Evolutionary conservation across 106 monocot species (phyloP).

Genomic region (Dioscorea zingiberensis): DNA sequence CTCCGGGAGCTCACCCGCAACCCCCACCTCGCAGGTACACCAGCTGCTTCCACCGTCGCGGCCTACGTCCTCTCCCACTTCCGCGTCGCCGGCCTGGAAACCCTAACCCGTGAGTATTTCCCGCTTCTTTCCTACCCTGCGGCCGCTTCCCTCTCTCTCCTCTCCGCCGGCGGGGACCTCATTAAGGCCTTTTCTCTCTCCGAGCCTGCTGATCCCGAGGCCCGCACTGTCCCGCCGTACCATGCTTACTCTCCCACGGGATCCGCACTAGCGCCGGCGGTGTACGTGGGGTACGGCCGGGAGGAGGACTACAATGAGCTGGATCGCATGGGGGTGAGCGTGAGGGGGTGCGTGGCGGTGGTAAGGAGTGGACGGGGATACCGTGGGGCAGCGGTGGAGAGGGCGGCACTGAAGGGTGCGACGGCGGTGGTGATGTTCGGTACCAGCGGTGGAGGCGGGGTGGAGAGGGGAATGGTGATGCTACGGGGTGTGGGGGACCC

Average conservation of each 20-base stretch:
- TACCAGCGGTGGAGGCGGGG: conserved; percentile 33
- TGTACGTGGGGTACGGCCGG: conserved; percentile 60
- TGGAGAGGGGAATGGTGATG: conserved; percentile 32
- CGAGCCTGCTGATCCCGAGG: conserved; percentile 42
- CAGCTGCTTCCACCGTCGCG: conserved; percentile 23
- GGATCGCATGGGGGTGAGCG: conserved; percentile 31
- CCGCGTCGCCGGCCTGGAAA: conserved; percentile 33
- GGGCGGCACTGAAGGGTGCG: conserved; percentile 53
- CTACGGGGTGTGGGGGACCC: conserved; percentile 59
- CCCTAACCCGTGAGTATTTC: conserved; percentile 27
- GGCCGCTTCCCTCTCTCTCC: conserved; percentile 55
- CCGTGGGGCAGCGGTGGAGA: conserved; percentile 49
- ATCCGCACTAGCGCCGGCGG: conserved; percentile 29
- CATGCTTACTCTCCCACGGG: conserved; percentile 84
- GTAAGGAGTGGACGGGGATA: conserved; percentile 44
- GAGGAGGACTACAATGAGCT: conserved; percentile 51
- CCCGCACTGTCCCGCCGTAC: conserved; percentile 38
- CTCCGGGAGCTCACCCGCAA: conserved; percentile 49
- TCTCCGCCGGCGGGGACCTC: conserved; percentile 21
- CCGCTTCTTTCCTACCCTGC: conserved; percentile 72
- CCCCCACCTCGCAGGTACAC: conserved; percentile 85
- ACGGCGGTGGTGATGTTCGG: conserved; percentile 57
- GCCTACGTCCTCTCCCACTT: conserved; percentile 53
- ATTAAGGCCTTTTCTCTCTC: conserved; percentile 32
- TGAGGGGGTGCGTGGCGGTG: conserved; percentile 40